Base-by-base conservation (phyloP, 2,329 filamentous ascomycete genomes). In the Tolypocladium inflatum region DNA sequence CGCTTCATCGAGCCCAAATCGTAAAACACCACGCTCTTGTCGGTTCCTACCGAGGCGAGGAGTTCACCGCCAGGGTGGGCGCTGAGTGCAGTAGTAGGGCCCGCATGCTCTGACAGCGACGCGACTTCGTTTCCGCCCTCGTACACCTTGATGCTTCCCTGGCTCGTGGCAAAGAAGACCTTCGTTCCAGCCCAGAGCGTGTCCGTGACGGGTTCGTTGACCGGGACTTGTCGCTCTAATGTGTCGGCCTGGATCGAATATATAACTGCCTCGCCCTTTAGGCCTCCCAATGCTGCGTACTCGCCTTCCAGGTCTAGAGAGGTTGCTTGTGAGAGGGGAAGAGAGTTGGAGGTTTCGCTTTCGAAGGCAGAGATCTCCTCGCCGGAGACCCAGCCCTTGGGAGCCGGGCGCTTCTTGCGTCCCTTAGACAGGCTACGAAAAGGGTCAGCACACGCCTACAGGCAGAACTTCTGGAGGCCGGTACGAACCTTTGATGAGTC, bases 21-120 rank as follows among this genome's bases (percentile, higher is more conserved):
- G 73, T 97, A 97, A 61, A 97, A 84, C 2, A 92, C 84, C 68
- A 96, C 91, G 72, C 89, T 93, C 82, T 96, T 97, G 72, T 99
- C 94, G 2, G 85, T 82, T 54, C 93, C 92, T 39, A 94, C 89
- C 0, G 93, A 96, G 2, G 90, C 93, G 53, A 97, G 71, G 58
- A 99, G 84, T 56, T 88, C 84, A 43, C 88, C 89, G 63, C 89
- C 88, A 1, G 94, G 91, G 71, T 99, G 94, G 9, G 92, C 70
- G 41, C 90, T 85, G 58, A 99, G 73, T 6, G 84, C 87, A 10
- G 87, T 94, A 1, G 86, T 88, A 58, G 89, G 80, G 5, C 92
- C 93, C 26, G 91, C 89, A 72, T 99, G 94, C 56, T 89, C 86
- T n/a, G 81, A 79, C 65, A 96, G 85, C 51, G 84, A 84, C 3